Percentiles rank a stretch among this genome's conserved stretches.
These are phyloP conservation scores for Saraca asoca DNA, from an alignment of 331 rosid species.

Conservation along the genomic window DNA sequence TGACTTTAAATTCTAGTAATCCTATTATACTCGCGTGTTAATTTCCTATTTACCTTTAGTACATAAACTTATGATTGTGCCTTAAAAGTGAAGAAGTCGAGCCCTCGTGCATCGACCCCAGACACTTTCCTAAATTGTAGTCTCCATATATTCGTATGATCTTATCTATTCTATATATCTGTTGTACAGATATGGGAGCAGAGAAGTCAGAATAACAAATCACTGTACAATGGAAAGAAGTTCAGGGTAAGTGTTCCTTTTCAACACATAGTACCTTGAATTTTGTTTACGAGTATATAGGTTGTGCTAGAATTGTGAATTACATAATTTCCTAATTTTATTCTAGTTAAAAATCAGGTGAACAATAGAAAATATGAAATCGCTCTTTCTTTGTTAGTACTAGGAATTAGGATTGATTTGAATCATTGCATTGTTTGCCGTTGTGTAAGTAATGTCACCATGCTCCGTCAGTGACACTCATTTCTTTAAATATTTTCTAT, in stretches of 20 bases:
- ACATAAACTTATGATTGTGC: background rate
- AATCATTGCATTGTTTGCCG: background rate
- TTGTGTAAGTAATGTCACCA: too few relatives aligned
- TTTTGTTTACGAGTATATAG: background rate
- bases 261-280: background rate
- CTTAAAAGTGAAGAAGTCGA: background rate
- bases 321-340: conserved; percentile 14
- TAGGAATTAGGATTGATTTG: background rate
- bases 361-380: background rate
- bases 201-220: conserved; percentile 59
- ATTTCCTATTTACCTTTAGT: background rate
- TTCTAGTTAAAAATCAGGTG: conserved; percentile 1
- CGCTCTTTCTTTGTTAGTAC: background rate
- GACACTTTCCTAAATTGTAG: background rate
- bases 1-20: too few relatives aligned
- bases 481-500: background rate
- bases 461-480: too few relatives aligned
- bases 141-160: background rate
- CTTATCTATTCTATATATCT: conserved; percentile 3
- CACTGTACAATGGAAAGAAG: conserved; percentile 76
- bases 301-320: background rate
- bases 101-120: background rate
- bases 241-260: conserved; percentile 63
- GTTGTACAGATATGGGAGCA: conserved; percentile 72
- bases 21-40: background rate